These are phyloP conservation scores for Aspergillus pseudoglaucus DNA, from an alignment of 2,329 filamentous ascomycete genomes.

Conservation along the genomic window DNA sequence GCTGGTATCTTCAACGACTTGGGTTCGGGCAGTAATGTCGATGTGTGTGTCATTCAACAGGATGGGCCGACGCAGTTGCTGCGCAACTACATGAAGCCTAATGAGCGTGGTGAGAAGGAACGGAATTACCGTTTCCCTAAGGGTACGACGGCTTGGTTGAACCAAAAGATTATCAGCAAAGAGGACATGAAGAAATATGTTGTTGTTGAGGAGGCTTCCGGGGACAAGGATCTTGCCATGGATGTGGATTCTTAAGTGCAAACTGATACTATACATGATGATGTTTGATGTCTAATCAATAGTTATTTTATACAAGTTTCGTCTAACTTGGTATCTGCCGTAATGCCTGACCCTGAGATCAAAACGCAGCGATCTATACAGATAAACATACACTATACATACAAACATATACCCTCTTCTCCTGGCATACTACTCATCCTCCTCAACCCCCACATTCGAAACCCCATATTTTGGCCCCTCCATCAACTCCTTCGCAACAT, in stretches of 20 bases:
- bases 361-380: too few species aligned
- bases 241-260: conserved; percentile 49
- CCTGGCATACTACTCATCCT: too few species aligned
- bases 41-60: conserved; percentile 88
- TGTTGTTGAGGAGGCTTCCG: conserved; percentile 76
- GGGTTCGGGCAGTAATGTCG: conserved; percentile 94
- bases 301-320: too few species aligned
- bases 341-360: too few species aligned
- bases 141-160: conserved; percentile 91
- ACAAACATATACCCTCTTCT: too few species aligned
- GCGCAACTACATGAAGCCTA: conserved; percentile 89
- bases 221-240: conserved; percentile 59
- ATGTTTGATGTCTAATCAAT: background rate
- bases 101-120: conserved; percentile 83
- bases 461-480: conserved; percentile 13
- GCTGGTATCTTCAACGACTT: conserved; percentile 98
- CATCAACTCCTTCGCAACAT: conserved; percentile 29
- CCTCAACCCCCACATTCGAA: background rate
- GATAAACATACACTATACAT: too few species aligned
- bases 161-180: conserved; percentile 92
- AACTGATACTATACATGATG: too few species aligned
- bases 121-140: conserved; percentile 84
- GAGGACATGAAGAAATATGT: conserved; percentile 92
- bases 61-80: conserved; percentile 85
- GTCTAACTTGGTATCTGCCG: too few species aligned